phyloP scores from a whole-genome alignment of 1,284 basidiomycete species.

The Rugosomyces carneus region DNA sequence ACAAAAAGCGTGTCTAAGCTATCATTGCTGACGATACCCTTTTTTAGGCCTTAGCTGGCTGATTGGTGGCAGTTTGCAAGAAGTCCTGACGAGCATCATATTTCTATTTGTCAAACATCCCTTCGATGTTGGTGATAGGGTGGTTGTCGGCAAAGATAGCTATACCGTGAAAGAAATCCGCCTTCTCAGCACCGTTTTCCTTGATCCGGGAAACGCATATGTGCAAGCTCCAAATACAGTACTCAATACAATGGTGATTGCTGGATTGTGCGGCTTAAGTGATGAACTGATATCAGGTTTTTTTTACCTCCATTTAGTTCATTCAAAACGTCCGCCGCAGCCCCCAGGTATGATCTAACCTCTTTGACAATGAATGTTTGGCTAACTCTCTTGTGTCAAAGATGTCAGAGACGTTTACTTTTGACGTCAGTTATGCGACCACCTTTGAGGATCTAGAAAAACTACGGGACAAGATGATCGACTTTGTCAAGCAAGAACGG shows the following conservation, averaged over 20 bases:
- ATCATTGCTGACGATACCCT: not conserved
- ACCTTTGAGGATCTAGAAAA: conserved; percentile 79
- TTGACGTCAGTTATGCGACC: conserved; percentile 79
- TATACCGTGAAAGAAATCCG: conserved; percentile 89
- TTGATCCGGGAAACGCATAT: conserved; percentile 51
- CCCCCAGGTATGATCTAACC: conserved; percentile 39
- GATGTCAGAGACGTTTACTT: conserved; percentile 75
- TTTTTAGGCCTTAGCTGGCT: conserved; percentile 76
- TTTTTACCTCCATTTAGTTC: conserved; percentile 36
- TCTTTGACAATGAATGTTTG: not conserved
- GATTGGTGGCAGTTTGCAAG: conserved; percentile 67
- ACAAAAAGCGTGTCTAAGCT: not conserved
- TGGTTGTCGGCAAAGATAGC: conserved; percentile 45
- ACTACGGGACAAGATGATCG: conserved; percentile 77
- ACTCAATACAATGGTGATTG: conserved; percentile 58
- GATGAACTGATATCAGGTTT: conserved; percentile 5
- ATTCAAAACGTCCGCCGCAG: conserved; percentile 71
- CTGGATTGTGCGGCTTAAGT: not conserved
- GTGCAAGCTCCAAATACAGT: conserved; percentile 69
- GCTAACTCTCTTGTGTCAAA: conserved; percentile 19
- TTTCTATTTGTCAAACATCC: conserved; percentile 87
- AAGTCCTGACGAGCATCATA: conserved; percentile 73
- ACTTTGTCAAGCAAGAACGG: conserved; percentile 65
- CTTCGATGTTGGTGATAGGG: conserved; percentile 85
- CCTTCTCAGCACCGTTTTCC: conserved; percentile 73